phyloP scores from a whole-genome alignment of 148 eudicot species.

The Rheum nobile region DNA sequence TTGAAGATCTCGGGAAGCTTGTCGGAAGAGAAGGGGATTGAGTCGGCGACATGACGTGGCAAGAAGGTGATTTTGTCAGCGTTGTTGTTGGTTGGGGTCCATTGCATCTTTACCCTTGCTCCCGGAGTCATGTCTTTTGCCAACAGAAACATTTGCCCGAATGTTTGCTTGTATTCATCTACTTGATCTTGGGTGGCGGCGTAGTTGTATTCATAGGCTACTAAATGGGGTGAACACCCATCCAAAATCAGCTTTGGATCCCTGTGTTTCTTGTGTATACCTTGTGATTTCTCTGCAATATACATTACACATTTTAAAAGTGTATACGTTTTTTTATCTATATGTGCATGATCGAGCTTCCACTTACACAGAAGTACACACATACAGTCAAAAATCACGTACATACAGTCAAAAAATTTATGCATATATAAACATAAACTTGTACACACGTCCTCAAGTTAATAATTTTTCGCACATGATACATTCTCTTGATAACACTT shows the following conservation, averaged over 20 bases:
- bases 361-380: too few species aligned
- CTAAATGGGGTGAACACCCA: not conserved
- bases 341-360: too few species aligned
- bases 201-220: not conserved
- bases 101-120: not conserved
- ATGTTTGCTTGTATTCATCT: not conserved
- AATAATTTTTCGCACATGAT: too few species aligned
- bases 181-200: not conserved
- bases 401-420: too few species aligned
- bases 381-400: too few species aligned
- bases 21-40: not conserved
- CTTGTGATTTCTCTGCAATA: not conserved
- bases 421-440: too few species aligned
- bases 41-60: not conserved
- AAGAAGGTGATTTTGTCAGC: not conserved
- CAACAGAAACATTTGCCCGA: not conserved
- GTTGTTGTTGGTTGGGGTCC: not conserved
- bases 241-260: conserved; percentile 2
- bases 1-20: not conserved
- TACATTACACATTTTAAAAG: too few species aligned
- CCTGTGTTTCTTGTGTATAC: not conserved
- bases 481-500: too few species aligned
- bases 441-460: too few species aligned
- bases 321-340: too few species aligned
- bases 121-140: not conserved